A percentile compares a stretch with the other conserved stretches of the same genome.
Conservation (phyloP, 1,284 basidiomycete species). For the Xanthoconium separans region DNA sequence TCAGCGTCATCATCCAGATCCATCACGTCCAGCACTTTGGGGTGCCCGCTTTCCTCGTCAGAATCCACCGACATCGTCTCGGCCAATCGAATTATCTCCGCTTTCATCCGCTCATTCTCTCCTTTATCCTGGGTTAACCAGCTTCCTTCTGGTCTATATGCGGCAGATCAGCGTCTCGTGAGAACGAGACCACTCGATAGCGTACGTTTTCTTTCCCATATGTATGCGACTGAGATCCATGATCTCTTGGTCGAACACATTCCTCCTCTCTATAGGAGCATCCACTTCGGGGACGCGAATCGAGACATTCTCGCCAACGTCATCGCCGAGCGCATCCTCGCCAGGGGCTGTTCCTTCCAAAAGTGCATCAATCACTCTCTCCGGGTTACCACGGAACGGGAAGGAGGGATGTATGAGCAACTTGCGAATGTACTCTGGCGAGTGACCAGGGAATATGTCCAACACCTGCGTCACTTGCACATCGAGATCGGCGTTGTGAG, state of each 20-base stretch:
- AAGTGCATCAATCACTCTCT: constrained; percentile 64
- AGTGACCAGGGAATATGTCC: constrained; percentile 66
- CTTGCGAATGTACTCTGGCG: constrained; percentile 52
- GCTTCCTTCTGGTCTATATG: constrained; percentile 43
- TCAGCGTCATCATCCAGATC: constrained; percentile 55
- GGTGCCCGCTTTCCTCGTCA: constrained; percentile 42
- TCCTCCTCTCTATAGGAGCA: constrained; percentile 47
- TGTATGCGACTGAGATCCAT: constrained; percentile 63
- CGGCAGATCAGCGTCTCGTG: constrained; percentile 10
- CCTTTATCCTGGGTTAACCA: constrained; percentile 53
- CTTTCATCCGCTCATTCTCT: constrained; percentile 75
- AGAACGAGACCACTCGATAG: neutral
- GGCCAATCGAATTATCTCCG: constrained; percentile 74
- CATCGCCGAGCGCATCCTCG: constrained; percentile 36
- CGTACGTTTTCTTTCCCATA: constrained; percentile 70
- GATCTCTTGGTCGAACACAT: constrained; percentile 69
- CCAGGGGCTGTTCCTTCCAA: constrained; percentile 66
- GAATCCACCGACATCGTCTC: constrained; percentile 68
- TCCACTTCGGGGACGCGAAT: neutral
- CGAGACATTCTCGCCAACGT: neutral
- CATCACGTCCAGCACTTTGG: constrained; percentile 29
- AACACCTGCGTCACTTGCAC: constrained; percentile 62
- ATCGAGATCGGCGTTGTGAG: constrained; percentile 46
- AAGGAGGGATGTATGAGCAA: constrained; percentile 51
- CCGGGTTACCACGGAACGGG: constrained; percentile 49